Evolutionary conservation across 2,329 filamentous ascomycete genomes (phyloP), one percentile per base, ranked within the genome.

Genomic region (Alternaria sp.): DNA sequence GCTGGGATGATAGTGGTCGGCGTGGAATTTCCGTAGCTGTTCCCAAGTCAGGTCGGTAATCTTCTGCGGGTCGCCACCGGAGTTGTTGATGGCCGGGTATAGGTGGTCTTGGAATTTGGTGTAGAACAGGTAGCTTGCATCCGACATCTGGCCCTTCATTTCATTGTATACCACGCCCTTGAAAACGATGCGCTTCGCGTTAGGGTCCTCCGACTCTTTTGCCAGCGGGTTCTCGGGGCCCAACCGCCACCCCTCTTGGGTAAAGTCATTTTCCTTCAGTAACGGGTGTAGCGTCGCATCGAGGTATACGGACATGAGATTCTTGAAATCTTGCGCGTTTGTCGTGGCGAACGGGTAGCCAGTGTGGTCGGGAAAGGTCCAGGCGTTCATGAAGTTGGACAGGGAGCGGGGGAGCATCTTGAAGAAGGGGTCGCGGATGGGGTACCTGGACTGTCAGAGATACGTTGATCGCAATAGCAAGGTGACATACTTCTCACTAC

Each of bases 311-410:
- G 93, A 96, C 87, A 98, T 91, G 54, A 99, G 86, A 76, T 99
- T 99, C 81, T 92, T 92, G 81, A 96, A 99, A 75, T 99, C 96
- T 79, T 97, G 93, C 19, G 89, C 85, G 75, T 99, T 99, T 23
- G 96, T 99, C 3, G 96, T 99, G 60, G 96, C 94, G 80, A 99
- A 99, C 2, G 96, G 96, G 77, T 99, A 99, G 70, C 93, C 97
- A 11, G 96, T 99, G 79, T 99, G 94, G 76, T 98, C 95, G 21
- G 93, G 91, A 25, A 94, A 93, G 45, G 96, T 99, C 78, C 98
- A 97, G 65, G 96, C 96, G 80, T 99, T 99, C 96, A 99, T 99
- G 78, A 97, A 99, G 81, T 98, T 99, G 68, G 96, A 97, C n/a
- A 99, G 86, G 6, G 96, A 97, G 72, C 96, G 90, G 21, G 96